Evolutionary conservation across 202 grass and related monocot genomes (phyloP).

Genomic region (Carex arenaria): DNA sequence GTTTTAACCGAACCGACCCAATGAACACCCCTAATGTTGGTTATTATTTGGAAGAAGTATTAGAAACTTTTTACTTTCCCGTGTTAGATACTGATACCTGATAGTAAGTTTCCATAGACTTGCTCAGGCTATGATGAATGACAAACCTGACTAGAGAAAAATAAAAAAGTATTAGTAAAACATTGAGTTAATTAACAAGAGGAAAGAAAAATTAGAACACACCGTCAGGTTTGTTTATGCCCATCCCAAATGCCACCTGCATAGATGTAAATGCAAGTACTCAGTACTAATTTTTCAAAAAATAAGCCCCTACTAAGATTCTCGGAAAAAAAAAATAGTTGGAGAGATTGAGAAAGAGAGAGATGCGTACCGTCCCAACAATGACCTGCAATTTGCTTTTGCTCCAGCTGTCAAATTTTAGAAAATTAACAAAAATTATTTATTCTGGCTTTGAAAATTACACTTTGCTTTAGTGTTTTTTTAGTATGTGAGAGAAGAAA

Average conservation of each 20-base stretch:
- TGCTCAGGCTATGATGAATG: slow-evolving; percentile 96
- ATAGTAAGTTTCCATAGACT: slow-evolving; percentile 98
- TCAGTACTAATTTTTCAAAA: not conserved
- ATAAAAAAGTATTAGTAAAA: slow-evolving; percentile 25
- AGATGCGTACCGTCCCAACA: slow-evolving; percentile 63
- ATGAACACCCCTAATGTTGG: not conserved
- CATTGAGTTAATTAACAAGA: not conserved
- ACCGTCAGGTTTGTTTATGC: slow-evolving; percentile 98
- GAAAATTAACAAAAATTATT: slow-evolving; percentile 22
- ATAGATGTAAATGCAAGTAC: slow-evolving; percentile 21
- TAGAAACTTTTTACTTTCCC: not conserved
- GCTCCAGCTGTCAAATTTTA: slow-evolving; percentile 76
- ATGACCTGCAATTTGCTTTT: slow-evolving; percentile 89
- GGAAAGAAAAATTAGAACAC: slow-evolving; percentile 29
- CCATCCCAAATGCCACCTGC: slow-evolving; percentile 97
- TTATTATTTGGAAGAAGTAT: slow-evolving; percentile 7
- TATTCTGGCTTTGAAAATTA: slow-evolving; percentile 6
- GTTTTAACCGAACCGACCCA: too few relatives aligned
- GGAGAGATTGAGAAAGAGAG: not conserved
- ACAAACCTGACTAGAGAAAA: slow-evolving; percentile 78
- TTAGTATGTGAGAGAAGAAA: not conserved
- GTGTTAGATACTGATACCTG: slow-evolving; percentile 52
- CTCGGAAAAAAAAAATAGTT: not conserved
- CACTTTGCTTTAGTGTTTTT: slow-evolving; percentile 6
- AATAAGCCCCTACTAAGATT: too few relatives aligned